Conservation (phyloP, 371 early-diverging fungal genomes). For the Mucor racemosus region DNA sequence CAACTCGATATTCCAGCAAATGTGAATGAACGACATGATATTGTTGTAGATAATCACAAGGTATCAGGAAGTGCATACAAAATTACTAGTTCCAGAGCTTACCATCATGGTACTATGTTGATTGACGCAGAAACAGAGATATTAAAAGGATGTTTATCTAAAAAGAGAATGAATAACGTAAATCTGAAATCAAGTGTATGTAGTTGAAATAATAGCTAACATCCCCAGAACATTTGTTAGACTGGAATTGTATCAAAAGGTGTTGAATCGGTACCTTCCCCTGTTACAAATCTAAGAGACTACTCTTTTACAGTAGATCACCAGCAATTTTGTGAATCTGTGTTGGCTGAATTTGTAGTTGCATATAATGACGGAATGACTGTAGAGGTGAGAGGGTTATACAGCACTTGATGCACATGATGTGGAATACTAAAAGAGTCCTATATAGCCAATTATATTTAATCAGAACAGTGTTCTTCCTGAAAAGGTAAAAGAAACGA, state of each 20-base stretch:
- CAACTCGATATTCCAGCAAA: slow-evolving; percentile 83
- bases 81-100: slow-evolving; percentile 80
- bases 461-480: slow-evolving; percentile 39
- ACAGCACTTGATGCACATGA: not conserved
- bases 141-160: slow-evolving; percentile 58
- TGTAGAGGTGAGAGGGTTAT: slow-evolving; percentile 32
- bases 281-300: slow-evolving; percentile 81
- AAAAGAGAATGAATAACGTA: slow-evolving; percentile 42
- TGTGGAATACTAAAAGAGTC: not conserved
- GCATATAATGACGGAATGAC: slow-evolving; percentile 48
- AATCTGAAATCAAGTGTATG: not conserved
- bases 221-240: slow-evolving; percentile 21
- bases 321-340: slow-evolving; percentile 79
- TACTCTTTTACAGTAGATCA: slow-evolving; percentile 86
- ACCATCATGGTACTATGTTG: slow-evolving; percentile 98
- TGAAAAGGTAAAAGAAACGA: slow-evolving; percentile 37
- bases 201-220: not conserved
- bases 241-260: slow-evolving; percentile 79
- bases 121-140: slow-evolving; percentile 82
- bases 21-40: slow-evolving; percentile 91
- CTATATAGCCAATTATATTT: slow-evolving; percentile 46
- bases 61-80: slow-evolving; percentile 96
- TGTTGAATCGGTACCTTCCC: slow-evolving; percentile 87
- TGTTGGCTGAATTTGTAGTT: slow-evolving; percentile 69
- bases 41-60: slow-evolving; percentile 80